Evolutionary conservation across 495 filamentous ascomycete species (phyloP), one percentile per base, ranked within the genome.

Genomic region (Clavariopsis aquatica): DNA sequence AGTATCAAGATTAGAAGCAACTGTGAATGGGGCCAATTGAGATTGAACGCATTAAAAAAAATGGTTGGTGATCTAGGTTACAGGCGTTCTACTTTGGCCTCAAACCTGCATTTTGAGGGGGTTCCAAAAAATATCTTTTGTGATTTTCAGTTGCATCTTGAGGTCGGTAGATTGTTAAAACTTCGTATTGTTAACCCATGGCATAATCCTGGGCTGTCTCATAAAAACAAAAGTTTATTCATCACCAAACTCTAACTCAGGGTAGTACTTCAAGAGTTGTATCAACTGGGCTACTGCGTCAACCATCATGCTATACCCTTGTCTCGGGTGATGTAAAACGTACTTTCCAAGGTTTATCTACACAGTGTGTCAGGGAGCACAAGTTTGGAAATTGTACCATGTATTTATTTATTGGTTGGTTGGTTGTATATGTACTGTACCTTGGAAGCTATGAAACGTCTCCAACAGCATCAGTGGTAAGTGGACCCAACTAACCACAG

Each of bases 1-100:
- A 20, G 60, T 62, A 12, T 13, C 53, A 15, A 49, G 49, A n/a
- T 24, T 62, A 31, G 60, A 62, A 26, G 60, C 60, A 36, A 62
- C 23, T 23, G 51, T 62, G 31, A 62, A 62, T 24, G 52, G 52
- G 3, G 36, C 43, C 4, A 49, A 43, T 2, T 9, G n/a, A 43
- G n/a, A 43, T 8, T 17, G 38, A 43, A 15, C 2, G 12, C n/a
- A 3, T 43, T 2, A 17, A 10, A 43, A 43, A 43, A 43, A 9
- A n/a, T 10, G 3, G 15, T 43, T 10, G 38, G 38, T 3, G 38
- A 9, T 9, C 13, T 43, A 3, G 15, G 38, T 17, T 10, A n/a
- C 38, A 43, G 12, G 38, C 9, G 38, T 9, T 43, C n/a, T 9
- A 43, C 15, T 43, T 43, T 17, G 12, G 3, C n/a, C 13, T 43